A percentile compares a stretch with the other conserved stretches of the same genome.
These are phyloP conservation scores for Chaetomium strumarium DNA, from an alignment of 2,329 filamentous ascomycete genomes.

Conservation along the genomic window DNA sequence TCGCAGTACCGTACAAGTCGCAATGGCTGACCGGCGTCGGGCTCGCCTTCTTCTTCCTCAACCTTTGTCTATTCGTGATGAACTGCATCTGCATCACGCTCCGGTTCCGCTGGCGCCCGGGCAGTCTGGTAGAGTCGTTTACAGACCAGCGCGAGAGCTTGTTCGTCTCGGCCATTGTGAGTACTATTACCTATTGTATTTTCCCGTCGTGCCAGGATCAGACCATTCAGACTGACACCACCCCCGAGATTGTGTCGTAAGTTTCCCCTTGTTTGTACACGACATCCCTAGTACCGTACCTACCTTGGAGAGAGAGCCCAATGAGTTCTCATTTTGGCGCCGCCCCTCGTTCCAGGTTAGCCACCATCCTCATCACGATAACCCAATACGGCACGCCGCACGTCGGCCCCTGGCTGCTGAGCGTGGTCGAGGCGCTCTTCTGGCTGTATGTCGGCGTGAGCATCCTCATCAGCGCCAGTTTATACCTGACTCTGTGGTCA, in stretches of 20 bases:
- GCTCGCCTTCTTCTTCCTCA: slow-evolving; percentile 56
- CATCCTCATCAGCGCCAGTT: slow-evolving; percentile 59
- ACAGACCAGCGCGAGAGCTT: slow-evolving; percentile 71
- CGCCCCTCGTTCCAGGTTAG: slow-evolving; percentile 39
- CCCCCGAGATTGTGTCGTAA: slow-evolving; percentile 39
- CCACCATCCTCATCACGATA: slow-evolving; percentile 71
- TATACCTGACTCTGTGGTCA: slow-evolving; percentile 69
- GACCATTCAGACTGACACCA: neutral
- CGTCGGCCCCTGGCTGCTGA: slow-evolving; percentile 56
- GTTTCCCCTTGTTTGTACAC: neutral
- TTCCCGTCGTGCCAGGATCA: no score
- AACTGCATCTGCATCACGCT: slow-evolving; percentile 60
- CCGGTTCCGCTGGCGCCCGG: slow-evolving; percentile 64
- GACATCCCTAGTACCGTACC: neutral
- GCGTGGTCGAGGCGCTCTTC: slow-evolving; percentile 59
- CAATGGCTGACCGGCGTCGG: slow-evolving; percentile 55
- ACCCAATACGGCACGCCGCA: slow-evolving; percentile 67
- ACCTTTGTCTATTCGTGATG: slow-evolving; percentile 55
- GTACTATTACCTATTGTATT: no score
- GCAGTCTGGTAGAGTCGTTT: slow-evolving; percentile 66
- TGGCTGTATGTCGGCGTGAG: slow-evolving; percentile 69
- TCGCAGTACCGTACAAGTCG: slow-evolving; percentile 45
- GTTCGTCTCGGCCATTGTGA: slow-evolving; percentile 64
- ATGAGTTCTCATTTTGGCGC: neutral
- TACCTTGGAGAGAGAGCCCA: no score